A percentile compares a stretch with the other conserved stretches of the same genome.
Conservation (phyloP, 768 basidiomycete genomes). For the Mycena leptocephala region DNA sequence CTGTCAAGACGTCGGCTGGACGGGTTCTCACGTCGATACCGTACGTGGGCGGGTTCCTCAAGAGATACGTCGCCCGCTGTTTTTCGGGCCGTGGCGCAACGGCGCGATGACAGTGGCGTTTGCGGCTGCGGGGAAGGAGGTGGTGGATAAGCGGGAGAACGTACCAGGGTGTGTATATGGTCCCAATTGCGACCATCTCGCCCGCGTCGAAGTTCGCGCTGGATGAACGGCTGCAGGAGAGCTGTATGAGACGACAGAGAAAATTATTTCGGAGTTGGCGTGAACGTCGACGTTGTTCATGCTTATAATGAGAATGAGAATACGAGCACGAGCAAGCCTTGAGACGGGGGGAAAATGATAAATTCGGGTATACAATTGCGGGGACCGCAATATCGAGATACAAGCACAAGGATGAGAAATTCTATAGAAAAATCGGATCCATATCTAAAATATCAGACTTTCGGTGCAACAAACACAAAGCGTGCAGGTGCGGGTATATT, state of each 20-base stretch:
- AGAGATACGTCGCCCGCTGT: slow-evolving; percentile 35
- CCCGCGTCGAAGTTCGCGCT: slow-evolving; percentile 21
- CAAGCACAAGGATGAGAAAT: no score
- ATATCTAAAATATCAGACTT: no score
- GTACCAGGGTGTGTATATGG: slow-evolving; percentile 49
- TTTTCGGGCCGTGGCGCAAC: slow-evolving; percentile 31
- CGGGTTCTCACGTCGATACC: not conserved
- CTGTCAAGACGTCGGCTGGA: slow-evolving; percentile 42
- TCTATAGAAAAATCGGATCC: no score
- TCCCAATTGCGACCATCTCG: slow-evolving; percentile 35
- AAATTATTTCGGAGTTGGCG: no score
- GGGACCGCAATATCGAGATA: no score
- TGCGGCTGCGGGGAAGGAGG: slow-evolving; percentile 48
- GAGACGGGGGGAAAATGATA: no score
- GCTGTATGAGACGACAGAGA: slow-evolving; percentile 46
- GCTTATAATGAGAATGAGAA: no score
- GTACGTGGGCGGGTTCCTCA: slow-evolving; percentile 37
- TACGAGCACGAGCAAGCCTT: no score
- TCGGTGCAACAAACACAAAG: not conserved
- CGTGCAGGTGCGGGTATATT: not conserved
- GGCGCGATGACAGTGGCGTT: slow-evolving; percentile 47
- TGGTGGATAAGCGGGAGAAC: slow-evolving; percentile 35
- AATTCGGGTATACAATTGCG: no score
- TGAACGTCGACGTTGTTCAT: no score
- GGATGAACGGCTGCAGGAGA: slow-evolving; percentile 45